Evolutionary conservation across 208 protist genomes (phyloP), one percentile per base, ranked within the genome.

Genomic region (Acanthamoeba healyi): DNA sequence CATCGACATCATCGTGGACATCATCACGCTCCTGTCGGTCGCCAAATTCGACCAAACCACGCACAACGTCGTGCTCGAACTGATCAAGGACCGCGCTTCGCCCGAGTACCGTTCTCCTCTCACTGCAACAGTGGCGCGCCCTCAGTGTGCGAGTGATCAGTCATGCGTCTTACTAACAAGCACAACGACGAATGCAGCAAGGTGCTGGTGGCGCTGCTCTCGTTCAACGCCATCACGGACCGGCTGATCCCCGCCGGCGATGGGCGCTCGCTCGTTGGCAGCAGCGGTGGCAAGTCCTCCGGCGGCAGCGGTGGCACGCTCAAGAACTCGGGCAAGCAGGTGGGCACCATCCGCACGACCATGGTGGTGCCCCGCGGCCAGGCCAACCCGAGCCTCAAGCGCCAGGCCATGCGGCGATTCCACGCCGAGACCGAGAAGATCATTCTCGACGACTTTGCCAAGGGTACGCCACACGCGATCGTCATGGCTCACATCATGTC

Each of bases 171-270:
- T n/a, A n/a, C n/a, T n/a, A n/a, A 32, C 17, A 54, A 54, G 49
- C 14, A 10, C 22, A 54, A 49, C 22, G 44, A 29, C 7, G 32
- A 2, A 38, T 49, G 34, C 38, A 93, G 88, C 24, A 79, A 84
- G 56, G 51, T 67, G 49, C 19, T 94, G 36, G 89, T 94, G 65
- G 89, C 49, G 22, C 34, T 94, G 29, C 26, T 94, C 36, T 34
- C 89, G 12, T 94, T 94, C 51, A 94, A 94, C 46, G 72, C 56
- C 32, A 94, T 94, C 32, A 94, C 72, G 19, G 89, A 94, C 34
- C 63, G 89, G 7, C 19, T 91, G 36, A 51, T 51, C 26, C 42
- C 49, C 10, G 79, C 42, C 15, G 34, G 1, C 56, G 34, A 40
- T 1, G 56, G 22, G 15, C n/a, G 54, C 54, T 7, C 29, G 58